phyloP scores from a whole-genome alignment of 441 rosid genomes.

The Gossypium trilobum region DNA sequence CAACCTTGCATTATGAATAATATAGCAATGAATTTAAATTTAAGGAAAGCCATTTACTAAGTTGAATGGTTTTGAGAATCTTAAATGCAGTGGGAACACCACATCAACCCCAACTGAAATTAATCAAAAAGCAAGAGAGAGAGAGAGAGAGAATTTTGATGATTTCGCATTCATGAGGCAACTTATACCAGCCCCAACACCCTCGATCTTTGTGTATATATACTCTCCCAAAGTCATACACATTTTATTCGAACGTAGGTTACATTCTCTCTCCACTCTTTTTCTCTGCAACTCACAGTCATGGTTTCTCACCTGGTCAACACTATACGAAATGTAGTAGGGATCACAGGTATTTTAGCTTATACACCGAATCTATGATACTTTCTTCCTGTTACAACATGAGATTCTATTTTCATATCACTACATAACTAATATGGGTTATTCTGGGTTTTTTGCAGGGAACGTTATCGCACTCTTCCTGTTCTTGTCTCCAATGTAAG shows the following conservation, averaged over 20 bases:
- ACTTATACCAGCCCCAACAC: too few relatives aligned
- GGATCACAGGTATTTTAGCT: slow-evolving; percentile 33
- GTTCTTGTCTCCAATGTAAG: slow-evolving; percentile 84
- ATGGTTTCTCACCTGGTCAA: slow-evolving; percentile 36
- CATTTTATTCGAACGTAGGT: not conserved
- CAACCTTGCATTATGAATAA: too few relatives aligned
- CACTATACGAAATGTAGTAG: slow-evolving; percentile 39
- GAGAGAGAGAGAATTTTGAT: too few relatives aligned
- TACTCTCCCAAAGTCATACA: not conserved
- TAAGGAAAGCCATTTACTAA: not conserved
- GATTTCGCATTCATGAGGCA: too few relatives aligned
- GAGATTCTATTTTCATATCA: not conserved
- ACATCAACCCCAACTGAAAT: not conserved
- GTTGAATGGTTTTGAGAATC: slow-evolving; percentile 1
- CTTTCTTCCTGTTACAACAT: not conserved
- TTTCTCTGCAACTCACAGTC: not conserved
- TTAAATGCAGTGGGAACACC: slow-evolving; percentile 10
- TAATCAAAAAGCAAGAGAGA: not conserved
- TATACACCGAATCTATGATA: not conserved
- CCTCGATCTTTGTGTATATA: not conserved
- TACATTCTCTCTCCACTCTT: not conserved
- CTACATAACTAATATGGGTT: not conserved
- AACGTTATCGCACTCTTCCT: slow-evolving; percentile 56
- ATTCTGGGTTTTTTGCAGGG: slow-evolving; percentile 37
- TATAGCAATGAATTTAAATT: too few relatives aligned